Evolutionary conservation across 306 rosid genomes (phyloP), one percentile per base, ranked within the genome.

Genomic region (Lotus japonicus): DNA sequence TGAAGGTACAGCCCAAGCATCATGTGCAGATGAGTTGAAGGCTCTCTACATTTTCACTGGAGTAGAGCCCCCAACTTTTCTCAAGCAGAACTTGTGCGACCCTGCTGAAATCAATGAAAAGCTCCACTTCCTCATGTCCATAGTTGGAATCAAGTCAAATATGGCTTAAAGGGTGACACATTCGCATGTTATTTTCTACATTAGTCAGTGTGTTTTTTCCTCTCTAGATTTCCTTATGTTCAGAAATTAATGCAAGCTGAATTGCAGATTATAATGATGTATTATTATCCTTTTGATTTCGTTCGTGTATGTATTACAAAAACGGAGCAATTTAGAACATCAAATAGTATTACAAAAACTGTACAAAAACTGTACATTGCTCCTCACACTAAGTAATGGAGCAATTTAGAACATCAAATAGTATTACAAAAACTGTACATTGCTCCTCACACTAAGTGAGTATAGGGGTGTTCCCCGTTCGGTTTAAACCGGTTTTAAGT

Each of bases 41-140:
- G 89, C 88, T 46, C 92, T 94, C 14, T 94, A 84, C 73, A 60
- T 84, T 77, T 81, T 90, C 81, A 83, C 79, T 0, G 96, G 97
- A 26, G 85, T 94, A 6, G 86, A 94, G 72, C 89, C 86, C 0
- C 96, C 92, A 7, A 49, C 74, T 14, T 75, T 81, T 1, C 50
- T 66, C 55, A 45, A 58, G 12, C 75, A 71, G 74, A 71, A 79
- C 36, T 58, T 73, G 35, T 26, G 44, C 15, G 80, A 83, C 80
- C 83, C 68, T 0, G 58, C 55, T 5, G 82, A 85, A 51, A 55
- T 90, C 16, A 58, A 64, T 58, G 66, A 74, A 55, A 84, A 77
- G 18, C 88, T 90, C 49, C 85, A 75, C 35, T 73, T 86, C 61
- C 97, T 94, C 75, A 86, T 80, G 97, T 76, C 96, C 81, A 79